Evolutionary conservation across 306 rosid species (phyloP).

Genomic region (Sicyos baderoa): DNA sequence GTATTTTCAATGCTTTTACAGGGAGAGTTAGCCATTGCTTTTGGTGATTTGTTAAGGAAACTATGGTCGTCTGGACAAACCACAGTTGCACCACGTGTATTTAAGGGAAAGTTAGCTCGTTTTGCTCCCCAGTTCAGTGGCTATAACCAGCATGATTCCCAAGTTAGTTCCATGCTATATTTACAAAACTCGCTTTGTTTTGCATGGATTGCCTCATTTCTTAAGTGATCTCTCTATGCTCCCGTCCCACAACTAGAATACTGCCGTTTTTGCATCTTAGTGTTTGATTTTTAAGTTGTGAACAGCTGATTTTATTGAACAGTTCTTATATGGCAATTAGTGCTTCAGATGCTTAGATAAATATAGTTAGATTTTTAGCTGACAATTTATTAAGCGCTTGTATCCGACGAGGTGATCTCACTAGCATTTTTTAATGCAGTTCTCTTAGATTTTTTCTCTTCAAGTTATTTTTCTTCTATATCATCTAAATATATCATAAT

Average conservation of each 20-base stretch:
- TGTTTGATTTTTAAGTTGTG: background rate
- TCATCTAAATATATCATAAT: background rate
- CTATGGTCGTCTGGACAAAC: constrained; percentile 90
- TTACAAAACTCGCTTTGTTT: background rate
- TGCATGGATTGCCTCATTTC: background rate
- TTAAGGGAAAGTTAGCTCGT: constrained; percentile 87
- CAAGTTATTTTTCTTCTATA: background rate
- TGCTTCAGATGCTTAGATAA: background rate
- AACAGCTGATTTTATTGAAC: background rate
- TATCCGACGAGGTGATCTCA: background rate
- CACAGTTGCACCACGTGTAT: constrained; percentile 74
- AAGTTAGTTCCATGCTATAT: constrained; percentile 46
- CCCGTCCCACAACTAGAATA: background rate
- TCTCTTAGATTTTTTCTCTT: background rate
- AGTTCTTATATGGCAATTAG: background rate
- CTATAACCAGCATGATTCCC: constrained; percentile 98
- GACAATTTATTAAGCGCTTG: background rate
- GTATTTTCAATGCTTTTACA: constrained; percentile 24
- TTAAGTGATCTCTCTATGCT: background rate
- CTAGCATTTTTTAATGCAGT: background rate
- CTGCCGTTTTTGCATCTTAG: background rate
- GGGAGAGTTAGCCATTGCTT: constrained; percentile 98
- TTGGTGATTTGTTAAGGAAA: constrained; percentile 88
- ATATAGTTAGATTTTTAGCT: background rate
- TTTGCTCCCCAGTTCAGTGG: constrained; percentile 99